Conservation (phyloP, 805 yeast genomes). For the Ogataea sp. region DNA sequence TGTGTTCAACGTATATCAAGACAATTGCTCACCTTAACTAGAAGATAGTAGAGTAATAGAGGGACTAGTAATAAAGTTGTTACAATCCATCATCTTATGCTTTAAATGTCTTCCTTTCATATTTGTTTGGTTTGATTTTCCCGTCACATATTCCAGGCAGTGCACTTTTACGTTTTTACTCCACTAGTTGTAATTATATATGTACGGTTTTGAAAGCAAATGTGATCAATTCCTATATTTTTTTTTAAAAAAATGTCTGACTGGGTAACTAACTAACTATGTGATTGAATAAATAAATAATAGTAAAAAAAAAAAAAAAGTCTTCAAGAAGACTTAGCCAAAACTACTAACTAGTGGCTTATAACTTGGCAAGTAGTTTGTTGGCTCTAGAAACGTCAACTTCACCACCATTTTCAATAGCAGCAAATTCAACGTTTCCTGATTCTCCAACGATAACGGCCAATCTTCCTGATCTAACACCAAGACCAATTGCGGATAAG, state of each 20-base stretch:
- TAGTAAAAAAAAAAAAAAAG: neutral
- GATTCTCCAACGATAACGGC: slow-evolving; percentile 51
- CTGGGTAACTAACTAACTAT: neutral
- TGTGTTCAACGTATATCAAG: neutral
- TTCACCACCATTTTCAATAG: slow-evolving; percentile 19
- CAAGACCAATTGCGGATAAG: slow-evolving; percentile 44
- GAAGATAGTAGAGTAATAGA: no score
- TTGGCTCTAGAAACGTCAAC: slow-evolving; percentile 20
- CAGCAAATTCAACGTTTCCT: slow-evolving; percentile 29
- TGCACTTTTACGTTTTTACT: no score
- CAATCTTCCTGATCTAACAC: slow-evolving; percentile 56
- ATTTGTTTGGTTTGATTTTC: no score
- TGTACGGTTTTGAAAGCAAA: neutral
- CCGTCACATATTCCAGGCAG: no score
- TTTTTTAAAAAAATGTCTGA: neutral
- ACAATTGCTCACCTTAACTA: no score
- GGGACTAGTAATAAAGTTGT: no score
- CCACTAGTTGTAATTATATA: no score
- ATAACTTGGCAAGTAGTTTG: slow-evolving; percentile 17
- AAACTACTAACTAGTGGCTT: neutral
- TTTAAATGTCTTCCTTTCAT: no score
- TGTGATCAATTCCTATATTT: neutral
- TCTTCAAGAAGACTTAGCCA: no score
- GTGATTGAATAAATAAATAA: neutral
- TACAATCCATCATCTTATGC: no score